A percentile compares a stretch with the other conserved stretches of the same genome.
phyloP scores from a whole-genome alignment of 176 grass and related monocot species.

The Avena atlantica region DNA sequence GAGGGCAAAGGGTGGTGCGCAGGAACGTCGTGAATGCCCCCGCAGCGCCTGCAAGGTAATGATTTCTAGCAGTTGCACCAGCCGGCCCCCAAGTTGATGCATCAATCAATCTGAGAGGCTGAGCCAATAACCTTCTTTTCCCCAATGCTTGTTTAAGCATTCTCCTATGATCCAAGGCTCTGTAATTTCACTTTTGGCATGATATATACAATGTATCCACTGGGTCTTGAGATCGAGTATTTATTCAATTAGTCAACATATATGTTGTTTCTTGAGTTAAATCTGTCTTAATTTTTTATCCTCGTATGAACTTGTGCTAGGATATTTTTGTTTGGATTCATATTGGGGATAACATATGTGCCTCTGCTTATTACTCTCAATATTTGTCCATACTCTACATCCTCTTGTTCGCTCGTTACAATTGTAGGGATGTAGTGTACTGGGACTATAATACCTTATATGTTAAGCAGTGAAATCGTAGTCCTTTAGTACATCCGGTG shows the following conservation, averaged over 20 bases:
- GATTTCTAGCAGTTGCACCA: conserved; percentile 7
- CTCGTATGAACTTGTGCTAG: background rate
- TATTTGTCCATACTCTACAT: background rate
- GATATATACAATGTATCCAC: conserved; percentile 27
- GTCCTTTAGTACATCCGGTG: background rate
- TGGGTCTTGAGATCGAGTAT: conserved; percentile 23
- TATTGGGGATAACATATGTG: background rate
- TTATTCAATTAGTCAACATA: conserved; percentile 16
- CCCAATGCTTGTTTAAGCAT: conserved; percentile 24
- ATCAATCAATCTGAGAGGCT: conserved; percentile 26
- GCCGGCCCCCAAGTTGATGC: conserved; percentile 24
- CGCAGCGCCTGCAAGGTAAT: conserved; percentile 54
- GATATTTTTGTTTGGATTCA: conserved; percentile 7
- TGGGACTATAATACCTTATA: background rate
- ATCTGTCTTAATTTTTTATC: background rate
- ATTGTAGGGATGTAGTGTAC: background rate
- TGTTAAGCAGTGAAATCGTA: background rate
- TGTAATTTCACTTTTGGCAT: conserved; percentile 42
- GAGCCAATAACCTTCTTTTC: conserved; percentile 45
- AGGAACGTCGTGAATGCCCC: conserved; percentile 57
- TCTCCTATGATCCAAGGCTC: conserved; percentile 42
- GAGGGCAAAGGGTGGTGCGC: conserved; percentile 61
- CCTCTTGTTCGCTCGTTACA: conserved; percentile 6
- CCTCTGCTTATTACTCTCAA: background rate
- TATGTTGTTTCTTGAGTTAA: conserved; percentile 28